Evolutionary conservation across 1,284 basidiomycete genomes (phyloP).

Genomic region (Microbotryum violaceum): DNA sequence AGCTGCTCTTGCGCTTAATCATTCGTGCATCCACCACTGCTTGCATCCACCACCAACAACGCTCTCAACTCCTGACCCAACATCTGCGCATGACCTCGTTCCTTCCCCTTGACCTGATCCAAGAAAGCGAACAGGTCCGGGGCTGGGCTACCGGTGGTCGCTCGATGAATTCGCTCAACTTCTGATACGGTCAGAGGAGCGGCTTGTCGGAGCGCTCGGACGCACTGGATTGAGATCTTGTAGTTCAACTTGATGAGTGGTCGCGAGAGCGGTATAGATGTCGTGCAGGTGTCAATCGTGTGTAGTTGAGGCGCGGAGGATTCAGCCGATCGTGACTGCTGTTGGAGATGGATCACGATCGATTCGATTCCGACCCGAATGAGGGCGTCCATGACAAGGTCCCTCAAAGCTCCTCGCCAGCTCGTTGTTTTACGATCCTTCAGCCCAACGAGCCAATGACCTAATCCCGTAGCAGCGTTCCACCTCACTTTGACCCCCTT

Average conservation of each 20-base stretch:
- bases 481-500: slow-evolving; percentile 8
- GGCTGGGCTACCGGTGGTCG: background rate
- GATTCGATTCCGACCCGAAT: background rate
- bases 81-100: background rate
- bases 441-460: background rate
- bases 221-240: slow-evolving; percentile 22
- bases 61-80: background rate
- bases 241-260: slow-evolving; percentile 4
- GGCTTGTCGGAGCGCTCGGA: background rate
- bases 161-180: background rate
- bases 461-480: no score
- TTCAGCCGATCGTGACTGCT: background rate
- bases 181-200: background rate
- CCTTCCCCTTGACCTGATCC: background rate
- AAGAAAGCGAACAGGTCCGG: background rate
- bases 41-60: background rate
- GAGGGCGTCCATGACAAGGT: no score
- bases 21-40: no score
- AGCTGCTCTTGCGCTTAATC: no score
- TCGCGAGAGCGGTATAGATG: background rate
- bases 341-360: slow-evolving; percentile 14
- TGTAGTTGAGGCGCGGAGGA: background rate
- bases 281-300: background rate
- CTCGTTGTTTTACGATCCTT: no score
- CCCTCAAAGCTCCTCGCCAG: no score